Percentiles rank a stretch among this genome's conserved stretches.
These are phyloP conservation scores for Styphnolobium japonicum DNA, from an alignment of 306 rosid genomes.

Conservation along the genomic window DNA sequence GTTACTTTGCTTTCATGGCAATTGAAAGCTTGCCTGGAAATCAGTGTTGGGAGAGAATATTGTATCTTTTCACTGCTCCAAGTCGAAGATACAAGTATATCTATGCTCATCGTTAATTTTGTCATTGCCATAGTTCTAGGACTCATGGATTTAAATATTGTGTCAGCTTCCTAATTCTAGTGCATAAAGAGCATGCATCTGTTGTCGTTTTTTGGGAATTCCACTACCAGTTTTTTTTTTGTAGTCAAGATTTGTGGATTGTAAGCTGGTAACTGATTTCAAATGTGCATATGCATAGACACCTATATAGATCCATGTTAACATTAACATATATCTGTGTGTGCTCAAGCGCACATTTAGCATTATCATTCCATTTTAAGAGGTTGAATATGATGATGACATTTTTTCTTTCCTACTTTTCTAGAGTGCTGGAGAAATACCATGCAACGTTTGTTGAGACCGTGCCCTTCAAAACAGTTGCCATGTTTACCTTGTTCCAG, in stretches of 20 bases:
- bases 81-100: constrained; percentile 91
- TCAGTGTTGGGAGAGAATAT: constrained; percentile 94
- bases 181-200: background rate
- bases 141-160: background rate
- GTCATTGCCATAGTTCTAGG: background rate
- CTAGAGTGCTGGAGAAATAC: constrained; percentile 73
- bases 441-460: constrained; percentile 85
- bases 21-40: constrained; percentile 98
- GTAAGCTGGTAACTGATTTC: background rate
- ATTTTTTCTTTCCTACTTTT: constrained; percentile 30
- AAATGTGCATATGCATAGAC: background rate
- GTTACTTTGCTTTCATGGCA: constrained; percentile 98
- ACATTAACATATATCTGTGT: background rate
- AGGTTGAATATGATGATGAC: constrained; percentile 35
- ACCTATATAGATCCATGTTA: background rate
- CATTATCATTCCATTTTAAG: constrained; percentile 7
- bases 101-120: constrained; percentile 15
- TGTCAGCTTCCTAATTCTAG: background rate
- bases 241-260: background rate
- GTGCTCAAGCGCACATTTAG: background rate
- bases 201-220: background rate
- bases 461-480: constrained; percentile 84
- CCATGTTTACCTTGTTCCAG: constrained; percentile 80
- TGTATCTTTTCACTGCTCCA: constrained; percentile 90
- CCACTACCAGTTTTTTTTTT: background rate